Percentiles rank a stretch among this genome's conserved stretches.
Conservation (phyloP, 2,329 filamentous ascomycete genomes). For the Beauveria australis region DNA sequence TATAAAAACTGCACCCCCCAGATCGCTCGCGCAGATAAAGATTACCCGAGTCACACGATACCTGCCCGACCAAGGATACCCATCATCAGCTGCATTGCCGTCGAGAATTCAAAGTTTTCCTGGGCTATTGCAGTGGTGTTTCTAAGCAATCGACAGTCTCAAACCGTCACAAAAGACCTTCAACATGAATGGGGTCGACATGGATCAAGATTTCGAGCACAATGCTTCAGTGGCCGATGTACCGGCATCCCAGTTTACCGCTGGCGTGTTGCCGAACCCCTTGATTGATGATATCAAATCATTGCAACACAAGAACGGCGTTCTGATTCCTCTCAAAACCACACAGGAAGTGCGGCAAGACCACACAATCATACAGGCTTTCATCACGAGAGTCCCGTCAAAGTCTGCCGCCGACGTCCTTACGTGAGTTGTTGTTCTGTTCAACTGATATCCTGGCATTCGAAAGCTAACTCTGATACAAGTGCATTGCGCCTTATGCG, state of each 20-base stretch:
- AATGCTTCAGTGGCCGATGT: neutral
- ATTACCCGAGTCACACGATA: neutral
- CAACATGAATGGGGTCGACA: neutral
- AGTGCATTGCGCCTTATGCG: slow-evolving; percentile 49
- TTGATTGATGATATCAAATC: slow-evolving; percentile 29
- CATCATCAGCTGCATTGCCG: slow-evolving; percentile 7
- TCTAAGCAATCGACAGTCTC: neutral
- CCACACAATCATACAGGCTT: slow-evolving; percentile 52
- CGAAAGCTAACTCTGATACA: slow-evolving; percentile 14
- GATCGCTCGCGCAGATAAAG: neutral
- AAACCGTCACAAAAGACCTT: neutral
- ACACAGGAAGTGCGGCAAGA: slow-evolving; percentile 54
- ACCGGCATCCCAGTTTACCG: neutral
- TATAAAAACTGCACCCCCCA: neutral
- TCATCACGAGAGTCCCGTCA: slow-evolving; percentile 64
- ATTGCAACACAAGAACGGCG: slow-evolving; percentile 33
- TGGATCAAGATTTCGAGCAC: slow-evolving; percentile 3
- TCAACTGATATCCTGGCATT: neutral
- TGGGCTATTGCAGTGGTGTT: neutral
- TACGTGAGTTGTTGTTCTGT: slow-evolving; percentile 43
- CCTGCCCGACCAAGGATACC: neutral
- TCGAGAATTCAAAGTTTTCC: slow-evolving; percentile 11
- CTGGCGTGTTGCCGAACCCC: slow-evolving; percentile 23
- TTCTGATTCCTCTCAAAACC: slow-evolving; percentile 56
- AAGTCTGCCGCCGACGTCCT: slow-evolving; percentile 66